Evolutionary conservation across 192 early-diverging fungal species (phyloP), one percentile per base, ranked within the genome.

Genomic region (Coemansia furcata): DNA sequence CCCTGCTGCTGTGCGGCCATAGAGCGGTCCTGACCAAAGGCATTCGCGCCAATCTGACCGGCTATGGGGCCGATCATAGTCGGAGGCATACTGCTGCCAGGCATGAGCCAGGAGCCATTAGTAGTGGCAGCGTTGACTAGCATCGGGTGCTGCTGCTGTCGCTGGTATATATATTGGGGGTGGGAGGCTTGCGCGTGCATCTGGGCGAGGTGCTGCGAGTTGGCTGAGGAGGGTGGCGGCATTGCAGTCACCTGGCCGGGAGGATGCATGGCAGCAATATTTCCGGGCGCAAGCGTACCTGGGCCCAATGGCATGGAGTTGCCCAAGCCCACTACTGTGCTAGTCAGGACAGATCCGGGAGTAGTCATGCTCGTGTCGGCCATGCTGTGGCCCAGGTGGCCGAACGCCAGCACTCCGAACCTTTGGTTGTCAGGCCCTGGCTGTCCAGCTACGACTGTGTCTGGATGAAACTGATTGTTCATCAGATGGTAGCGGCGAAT

Each of bases 361-460:
- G 11, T 30, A 12, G 50, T 26, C 50, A 30, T 21, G 50, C 26
- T 54, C 11, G 50, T 30, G 26, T 30, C 50, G 26, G 26, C 10
- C 29, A 32, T 30, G 50, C 50, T 4, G 12, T 17, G 87, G 74
- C 21, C n/a, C 62, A 63, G 44, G 73, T 73, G 42, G 72, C 65
- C 57, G 70, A 69, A 66, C 74, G 62, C 57, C 66, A 77, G 55
- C 73, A 86, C 49, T 63, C 81, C 54, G 14, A 69, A 52, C 12
- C 60, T 50, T 49, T 52, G 61, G 15, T 38, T 61, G 19, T 19
- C 40, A 3, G 32, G 50, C 4, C 54, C 38, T 5, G 38, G 15
- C 49, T 49, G 65, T 5, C 50, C 65, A 2, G 50, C n/a, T 15
- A 63, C 44, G 36, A 49, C 60, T 23, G 46, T 36, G 52, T 63